A percentile compares a stretch with the other conserved stretches of the same genome.
Evolutionary conservation across 2,329 filamentous ascomycete species (phyloP).

Genomic region (Phaeosphaeria sp.): DNA sequence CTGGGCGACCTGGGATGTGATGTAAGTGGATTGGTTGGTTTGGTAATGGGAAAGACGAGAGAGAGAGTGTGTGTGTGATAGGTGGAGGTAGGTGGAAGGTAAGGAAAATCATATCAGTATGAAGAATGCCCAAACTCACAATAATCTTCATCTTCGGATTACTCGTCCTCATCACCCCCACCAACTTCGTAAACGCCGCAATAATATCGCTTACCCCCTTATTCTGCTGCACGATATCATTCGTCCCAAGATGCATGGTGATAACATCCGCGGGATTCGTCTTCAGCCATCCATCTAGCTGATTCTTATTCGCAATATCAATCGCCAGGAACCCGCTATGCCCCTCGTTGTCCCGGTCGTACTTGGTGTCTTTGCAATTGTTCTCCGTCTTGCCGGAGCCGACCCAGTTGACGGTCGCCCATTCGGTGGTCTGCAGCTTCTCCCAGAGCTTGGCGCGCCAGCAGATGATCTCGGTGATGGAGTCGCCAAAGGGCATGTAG

Average conservation of each 20-base stretch:
- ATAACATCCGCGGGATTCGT: conserved; percentile 54
- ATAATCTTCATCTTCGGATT: conserved; percentile 55
- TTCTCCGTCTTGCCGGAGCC: conserved; percentile 38
- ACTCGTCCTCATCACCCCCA: conserved; percentile 48
- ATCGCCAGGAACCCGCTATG: conserved; percentile 55
- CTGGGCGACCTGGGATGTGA: conserved; percentile 52
- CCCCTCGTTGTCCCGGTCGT: conserved; percentile 55
- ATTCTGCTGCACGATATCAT: conserved; percentile 52
- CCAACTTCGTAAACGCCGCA: conserved; percentile 51
- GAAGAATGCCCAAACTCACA: too few species aligned
- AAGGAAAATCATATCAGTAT: too few species aligned
- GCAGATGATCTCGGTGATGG: conserved; percentile 55
- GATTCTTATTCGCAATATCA: conserved; percentile 52
- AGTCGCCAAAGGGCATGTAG: conserved; percentile 55
- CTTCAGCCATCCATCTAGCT: conserved; percentile 54
- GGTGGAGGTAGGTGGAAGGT: too few species aligned
- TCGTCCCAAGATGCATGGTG: conserved; percentile 57
- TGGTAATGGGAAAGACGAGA: neutral
- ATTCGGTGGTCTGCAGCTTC: conserved; percentile 50
- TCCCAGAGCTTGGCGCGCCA: conserved; percentile 54
- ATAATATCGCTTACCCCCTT: conserved; percentile 44
- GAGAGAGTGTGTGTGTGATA: too few species aligned
- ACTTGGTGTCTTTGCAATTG: conserved; percentile 47
- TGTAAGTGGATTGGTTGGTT: too few species aligned
- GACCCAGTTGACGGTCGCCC: conserved; percentile 50